Evolutionary conservation across 805 yeast species (phyloP).

Genomic region (Tetrapisispora arboricola): DNA sequence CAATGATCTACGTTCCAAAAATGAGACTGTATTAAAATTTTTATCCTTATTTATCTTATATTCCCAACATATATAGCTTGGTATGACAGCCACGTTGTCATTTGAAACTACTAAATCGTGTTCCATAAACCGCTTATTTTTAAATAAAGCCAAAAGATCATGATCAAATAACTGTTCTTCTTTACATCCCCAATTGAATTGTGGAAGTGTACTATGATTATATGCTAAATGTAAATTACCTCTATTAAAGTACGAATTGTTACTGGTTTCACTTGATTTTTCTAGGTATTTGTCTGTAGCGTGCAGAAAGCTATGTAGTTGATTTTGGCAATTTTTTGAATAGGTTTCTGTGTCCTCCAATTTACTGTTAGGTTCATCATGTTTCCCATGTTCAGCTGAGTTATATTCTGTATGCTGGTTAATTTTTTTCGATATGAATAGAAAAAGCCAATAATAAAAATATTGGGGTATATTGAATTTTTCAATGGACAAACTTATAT

Average conservation of each 20-base stretch:
- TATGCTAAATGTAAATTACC: background rate
- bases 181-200: background rate
- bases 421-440: background rate
- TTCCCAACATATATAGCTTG: conserved; percentile 2
- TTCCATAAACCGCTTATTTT: background rate
- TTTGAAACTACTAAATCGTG: background rate
- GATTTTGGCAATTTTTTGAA: no score
- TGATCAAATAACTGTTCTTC: background rate
- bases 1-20: conserved; percentile 1
- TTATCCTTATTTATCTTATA: background rate
- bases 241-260: background rate
- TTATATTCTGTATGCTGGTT: no score
- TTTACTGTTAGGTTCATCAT: no score
- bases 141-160: background rate
- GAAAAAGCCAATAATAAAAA: conserved; percentile 1
- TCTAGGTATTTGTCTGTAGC: no score
- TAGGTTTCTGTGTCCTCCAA: no score
- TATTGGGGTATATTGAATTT: conserved; percentile 2
- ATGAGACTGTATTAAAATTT: background rate
- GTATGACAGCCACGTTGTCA: background rate
- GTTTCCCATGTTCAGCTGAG: background rate
- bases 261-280: background rate
- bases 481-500: conserved; percentile 30
- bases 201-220: background rate
- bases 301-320: no score